These are phyloP conservation scores for Leccinum pellstonianum DNA, from an alignment of 768 basidiomycete genomes.

Conservation along the genomic window DNA sequence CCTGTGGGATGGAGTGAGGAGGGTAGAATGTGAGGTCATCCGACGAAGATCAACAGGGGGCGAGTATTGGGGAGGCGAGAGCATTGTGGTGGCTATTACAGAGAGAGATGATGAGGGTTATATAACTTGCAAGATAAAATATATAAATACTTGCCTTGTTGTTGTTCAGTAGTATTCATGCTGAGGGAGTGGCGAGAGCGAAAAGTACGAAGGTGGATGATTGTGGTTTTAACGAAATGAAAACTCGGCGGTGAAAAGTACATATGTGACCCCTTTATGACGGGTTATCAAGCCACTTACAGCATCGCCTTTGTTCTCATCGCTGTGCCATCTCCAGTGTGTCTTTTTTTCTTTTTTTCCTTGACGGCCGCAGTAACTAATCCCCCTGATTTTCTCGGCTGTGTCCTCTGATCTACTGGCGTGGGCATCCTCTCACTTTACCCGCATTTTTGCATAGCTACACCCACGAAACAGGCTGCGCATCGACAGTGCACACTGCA, in stretches of 20 bases:
- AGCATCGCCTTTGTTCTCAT: not conserved
- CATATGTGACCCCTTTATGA: slow-evolving; percentile 3
- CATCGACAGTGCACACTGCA: not conserved
- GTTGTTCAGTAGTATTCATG: not conserved
- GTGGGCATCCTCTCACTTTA: not conserved
- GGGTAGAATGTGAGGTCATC: slow-evolving; percentile 49
- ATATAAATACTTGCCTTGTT: slow-evolving; percentile 19
- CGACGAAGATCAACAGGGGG: slow-evolving; percentile 51
- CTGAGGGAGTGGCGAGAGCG: not conserved
- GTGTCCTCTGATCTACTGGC: not conserved
- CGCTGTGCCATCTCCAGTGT: slow-evolving; percentile 4
- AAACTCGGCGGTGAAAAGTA: not conserved
- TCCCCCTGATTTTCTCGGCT: slow-evolving; percentile 3
- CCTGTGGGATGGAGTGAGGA: slow-evolving; percentile 41
- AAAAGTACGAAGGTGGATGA: slow-evolving; percentile 13
- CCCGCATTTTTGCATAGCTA: not conserved
- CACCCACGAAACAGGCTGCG: not conserved
- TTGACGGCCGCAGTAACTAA: slow-evolving; percentile 1
- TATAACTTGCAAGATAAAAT: not conserved
- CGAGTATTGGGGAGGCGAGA: slow-evolving; percentile 23
- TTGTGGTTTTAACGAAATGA: slow-evolving; percentile 20
- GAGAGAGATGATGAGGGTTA: not conserved
- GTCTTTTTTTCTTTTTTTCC: not conserved
- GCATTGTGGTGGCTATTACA: slow-evolving; percentile 18
- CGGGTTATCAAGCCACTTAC: slow-evolving; percentile 5